Percentiles rank a stretch among this genome's conserved stretches.
These are phyloP conservation scores for Beauveria scarabaeidicola DNA, from an alignment of 2,329 filamentous ascomycete species.

Conservation along the genomic window DNA sequence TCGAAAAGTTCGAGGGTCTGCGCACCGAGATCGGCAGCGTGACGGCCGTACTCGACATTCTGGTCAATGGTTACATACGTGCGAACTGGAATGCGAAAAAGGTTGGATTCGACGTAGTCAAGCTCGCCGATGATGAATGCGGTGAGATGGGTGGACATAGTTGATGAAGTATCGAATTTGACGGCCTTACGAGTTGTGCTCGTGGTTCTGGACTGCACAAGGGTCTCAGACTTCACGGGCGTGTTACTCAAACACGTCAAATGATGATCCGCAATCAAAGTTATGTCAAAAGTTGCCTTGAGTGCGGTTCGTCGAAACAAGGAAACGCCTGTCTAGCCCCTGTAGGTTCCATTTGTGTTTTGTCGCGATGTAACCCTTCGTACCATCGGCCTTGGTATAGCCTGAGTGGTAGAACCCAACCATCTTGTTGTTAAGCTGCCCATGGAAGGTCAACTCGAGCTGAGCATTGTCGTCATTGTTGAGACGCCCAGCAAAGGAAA, in stretches of 20 bases:
- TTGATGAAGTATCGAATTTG: constrained; percentile 82
- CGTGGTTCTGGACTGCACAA: constrained; percentile 46
- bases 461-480: constrained; percentile 65
- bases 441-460: constrained; percentile 56
- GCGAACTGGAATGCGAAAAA: constrained; percentile 83
- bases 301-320: constrained; percentile 94
- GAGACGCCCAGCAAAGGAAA: constrained; percentile 67
- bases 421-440: constrained; percentile 86
- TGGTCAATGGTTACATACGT: constrained; percentile 88
- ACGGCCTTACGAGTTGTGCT: constrained; percentile 56
- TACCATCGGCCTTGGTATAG: constrained; percentile 75
- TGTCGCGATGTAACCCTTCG: constrained; percentile 74
- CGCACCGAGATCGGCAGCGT: constrained; percentile 83
- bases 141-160: constrained; percentile 93
- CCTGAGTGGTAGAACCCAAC: constrained; percentile 95
- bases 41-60: constrained; percentile 82
- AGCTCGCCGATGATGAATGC: constrained; percentile 92
- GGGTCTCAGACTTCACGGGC: constrained; percentile 76
- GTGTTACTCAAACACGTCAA: constrained; percentile 90
- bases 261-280: constrained; percentile 81
- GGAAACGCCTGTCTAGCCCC: constrained; percentile 89
- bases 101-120: constrained; percentile 85
- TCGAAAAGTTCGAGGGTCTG: constrained; percentile 91
- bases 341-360: constrained; percentile 93
- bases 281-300: constrained; percentile 88